Conservation (phyloP, 2,329 filamentous ascomycete genomes). For the Tolypocladium tundrense region DNA sequence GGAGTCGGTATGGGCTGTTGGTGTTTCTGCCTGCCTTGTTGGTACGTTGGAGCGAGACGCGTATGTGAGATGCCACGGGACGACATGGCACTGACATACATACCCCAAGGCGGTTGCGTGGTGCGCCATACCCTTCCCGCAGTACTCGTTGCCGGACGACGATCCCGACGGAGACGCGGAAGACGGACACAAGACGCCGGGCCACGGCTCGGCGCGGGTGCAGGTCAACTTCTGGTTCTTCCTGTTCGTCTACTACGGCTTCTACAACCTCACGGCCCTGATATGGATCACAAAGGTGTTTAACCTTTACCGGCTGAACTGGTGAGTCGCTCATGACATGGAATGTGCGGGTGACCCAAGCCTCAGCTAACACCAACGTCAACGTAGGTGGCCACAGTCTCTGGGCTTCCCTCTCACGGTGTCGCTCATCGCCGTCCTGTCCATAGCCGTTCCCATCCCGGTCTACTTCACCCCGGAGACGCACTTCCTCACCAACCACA, state of each 20-base stretch:
- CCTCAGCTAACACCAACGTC: not conserved
- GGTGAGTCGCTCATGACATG: conserved; percentile 23
- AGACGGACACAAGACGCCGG: conserved; percentile 33
- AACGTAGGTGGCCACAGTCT: conserved; percentile 45
- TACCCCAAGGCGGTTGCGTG: conserved; percentile 44
- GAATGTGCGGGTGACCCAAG: not conserved
- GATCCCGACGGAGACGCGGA: conserved; percentile 6
- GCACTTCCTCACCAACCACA: conserved; percentile 46
- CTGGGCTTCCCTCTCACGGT: conserved; percentile 57
- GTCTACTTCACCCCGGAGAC: conserved; percentile 45
- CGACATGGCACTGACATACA: not conserved
- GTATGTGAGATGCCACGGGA: not conserved
- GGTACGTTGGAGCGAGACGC: conserved; percentile 27
- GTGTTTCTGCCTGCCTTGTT: conserved; percentile 50
- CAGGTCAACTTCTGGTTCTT: conserved; percentile 65
- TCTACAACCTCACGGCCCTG: conserved; percentile 57
- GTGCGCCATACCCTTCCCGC: conserved; percentile 56
- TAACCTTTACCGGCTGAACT: conserved; percentile 61
- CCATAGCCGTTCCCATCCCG: conserved; percentile 47
- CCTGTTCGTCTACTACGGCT: conserved; percentile 57
- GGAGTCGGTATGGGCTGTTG: conserved; percentile 49
- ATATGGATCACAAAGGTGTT: conserved; percentile 65
- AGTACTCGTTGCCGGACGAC: conserved; percentile 43
- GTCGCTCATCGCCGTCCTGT: conserved; percentile 49
- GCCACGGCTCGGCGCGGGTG: conserved; percentile 53